Evolutionary conservation across 305 asterid species (phyloP).

Genomic region (Fraxinus greggii): DNA sequence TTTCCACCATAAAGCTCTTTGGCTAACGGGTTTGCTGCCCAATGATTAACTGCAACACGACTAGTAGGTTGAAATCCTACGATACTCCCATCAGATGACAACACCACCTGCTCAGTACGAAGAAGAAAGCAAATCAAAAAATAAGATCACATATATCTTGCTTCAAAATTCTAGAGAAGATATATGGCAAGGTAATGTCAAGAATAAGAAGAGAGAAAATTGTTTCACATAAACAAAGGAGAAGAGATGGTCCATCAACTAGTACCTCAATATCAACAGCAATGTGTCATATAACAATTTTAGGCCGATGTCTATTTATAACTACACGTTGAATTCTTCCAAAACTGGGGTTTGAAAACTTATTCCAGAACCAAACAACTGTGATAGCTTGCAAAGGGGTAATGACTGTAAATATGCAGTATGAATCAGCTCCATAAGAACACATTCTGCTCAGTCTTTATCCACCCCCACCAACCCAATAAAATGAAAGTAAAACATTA

Average conservation of each 20-base stretch:
- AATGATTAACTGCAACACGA: conserved; percentile 69
- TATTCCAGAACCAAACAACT: background rate
- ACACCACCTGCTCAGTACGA: conserved; percentile 45
- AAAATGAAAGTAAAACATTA: background rate
- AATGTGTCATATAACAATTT: background rate
- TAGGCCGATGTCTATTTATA: background rate
- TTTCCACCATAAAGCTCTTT: conserved; percentile 66
- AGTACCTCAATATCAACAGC: background rate
- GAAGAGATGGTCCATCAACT: background rate
- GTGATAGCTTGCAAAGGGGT: background rate
- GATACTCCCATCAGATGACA: conserved; percentile 54
- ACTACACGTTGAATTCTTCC: background rate
- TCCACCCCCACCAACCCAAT: background rate
- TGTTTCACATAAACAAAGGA: background rate
- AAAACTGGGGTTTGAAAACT: background rate
- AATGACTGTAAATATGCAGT: background rate
- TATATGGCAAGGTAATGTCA: background rate
- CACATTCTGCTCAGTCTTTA: background rate
- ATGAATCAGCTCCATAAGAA: background rate
- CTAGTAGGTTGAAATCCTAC: conserved; percentile 76
- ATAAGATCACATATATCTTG: background rate
- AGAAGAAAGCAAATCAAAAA: conserved; percentile 11
- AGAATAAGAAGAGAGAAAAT: background rate
- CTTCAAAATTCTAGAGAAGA: background rate
- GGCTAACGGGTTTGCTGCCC: conserved; percentile 78